Evolutionary conservation across 176 grass and related monocot species (phyloP).

Genomic region (Neostapfia colusana): DNA sequence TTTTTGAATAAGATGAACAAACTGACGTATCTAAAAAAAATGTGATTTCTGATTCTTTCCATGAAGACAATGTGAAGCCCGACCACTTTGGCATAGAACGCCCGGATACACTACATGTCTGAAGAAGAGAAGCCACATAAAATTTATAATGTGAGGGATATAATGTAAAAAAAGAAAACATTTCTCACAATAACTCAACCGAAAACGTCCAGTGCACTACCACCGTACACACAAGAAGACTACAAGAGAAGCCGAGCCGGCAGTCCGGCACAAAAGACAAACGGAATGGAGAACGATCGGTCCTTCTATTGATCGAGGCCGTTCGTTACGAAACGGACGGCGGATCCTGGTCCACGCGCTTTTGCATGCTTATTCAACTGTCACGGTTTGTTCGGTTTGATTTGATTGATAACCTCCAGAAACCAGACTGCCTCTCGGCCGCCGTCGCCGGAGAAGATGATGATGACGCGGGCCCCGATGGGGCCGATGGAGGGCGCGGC

Average conservation of each 20-base stretch:
- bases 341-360: conserved; percentile 44
- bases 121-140: too few relatives aligned
- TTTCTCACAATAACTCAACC: too few relatives aligned
- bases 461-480: conserved; percentile 83
- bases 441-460: conserved; percentile 48
- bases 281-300: not conserved
- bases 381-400: conserved; percentile 30
- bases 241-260: too few relatives aligned
- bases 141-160: too few relatives aligned
- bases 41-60: not conserved
- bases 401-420: conserved; percentile 14
- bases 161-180: too few relatives aligned
- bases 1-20: too few relatives aligned
- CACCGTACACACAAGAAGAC: not conserved
- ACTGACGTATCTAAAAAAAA: too few relatives aligned
- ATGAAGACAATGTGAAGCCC: too few relatives aligned
- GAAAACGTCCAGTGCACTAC: not conserved
- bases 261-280: not conserved
- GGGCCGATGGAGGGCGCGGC: conserved; percentile 62
- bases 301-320: not conserved
- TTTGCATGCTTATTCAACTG: conserved; percentile 49
- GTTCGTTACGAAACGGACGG: conserved; percentile 34
- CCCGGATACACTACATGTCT: too few relatives aligned
- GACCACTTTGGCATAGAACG: too few relatives aligned
- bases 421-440: not conserved